Evolutionary conservation across 768 basidiomycete species (phyloP).

Genomic region (Floccularia luteovirens): DNA sequence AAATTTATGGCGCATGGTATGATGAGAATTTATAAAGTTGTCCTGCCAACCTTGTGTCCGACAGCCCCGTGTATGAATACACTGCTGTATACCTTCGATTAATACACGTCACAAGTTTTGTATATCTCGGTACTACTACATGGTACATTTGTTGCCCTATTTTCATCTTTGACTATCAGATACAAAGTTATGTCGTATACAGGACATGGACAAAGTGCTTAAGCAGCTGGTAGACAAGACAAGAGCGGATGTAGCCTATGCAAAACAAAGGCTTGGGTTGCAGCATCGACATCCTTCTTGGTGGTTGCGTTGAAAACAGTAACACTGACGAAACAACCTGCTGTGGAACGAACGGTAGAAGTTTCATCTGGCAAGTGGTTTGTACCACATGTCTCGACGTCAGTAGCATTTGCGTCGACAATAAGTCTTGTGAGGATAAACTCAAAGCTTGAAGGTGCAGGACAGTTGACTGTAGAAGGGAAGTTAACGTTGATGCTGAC

Average conservation of each 20-base stretch:
- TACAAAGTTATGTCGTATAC: too few relatives aligned
- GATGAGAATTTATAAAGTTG: too few relatives aligned
- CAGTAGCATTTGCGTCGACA: constrained; percentile 19
- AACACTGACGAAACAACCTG: constrained; percentile 38
- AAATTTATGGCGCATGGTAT: too few relatives aligned
- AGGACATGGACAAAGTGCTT: too few relatives aligned
- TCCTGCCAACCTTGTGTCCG: too few relatives aligned
- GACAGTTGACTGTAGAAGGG: constrained; percentile 28
- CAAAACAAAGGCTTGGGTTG: constrained; percentile 30
- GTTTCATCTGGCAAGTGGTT: constrained; percentile 34
- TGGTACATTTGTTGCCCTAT: too few relatives aligned
- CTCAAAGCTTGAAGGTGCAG: constrained; percentile 25
- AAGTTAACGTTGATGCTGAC: constrained; percentile 46
- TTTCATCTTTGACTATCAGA: too few relatives aligned
- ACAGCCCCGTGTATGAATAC: too few relatives aligned
- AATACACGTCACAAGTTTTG: too few relatives aligned
- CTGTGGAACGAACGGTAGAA: constrained; percentile 20
- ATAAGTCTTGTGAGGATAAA: constrained; percentile 37
- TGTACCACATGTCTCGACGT: constrained; percentile 38
- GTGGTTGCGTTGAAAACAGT: constrained; percentile 35
- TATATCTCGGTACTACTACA: too few relatives aligned
- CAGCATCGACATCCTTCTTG: constrained; percentile 35
- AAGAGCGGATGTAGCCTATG: constrained; percentile 22
- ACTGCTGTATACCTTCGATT: too few relatives aligned
- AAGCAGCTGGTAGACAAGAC: constrained; percentile 12